phyloP scores from a whole-genome alignment of 176 grass and related monocot species.

The Phoenix roebelenii region DNA sequence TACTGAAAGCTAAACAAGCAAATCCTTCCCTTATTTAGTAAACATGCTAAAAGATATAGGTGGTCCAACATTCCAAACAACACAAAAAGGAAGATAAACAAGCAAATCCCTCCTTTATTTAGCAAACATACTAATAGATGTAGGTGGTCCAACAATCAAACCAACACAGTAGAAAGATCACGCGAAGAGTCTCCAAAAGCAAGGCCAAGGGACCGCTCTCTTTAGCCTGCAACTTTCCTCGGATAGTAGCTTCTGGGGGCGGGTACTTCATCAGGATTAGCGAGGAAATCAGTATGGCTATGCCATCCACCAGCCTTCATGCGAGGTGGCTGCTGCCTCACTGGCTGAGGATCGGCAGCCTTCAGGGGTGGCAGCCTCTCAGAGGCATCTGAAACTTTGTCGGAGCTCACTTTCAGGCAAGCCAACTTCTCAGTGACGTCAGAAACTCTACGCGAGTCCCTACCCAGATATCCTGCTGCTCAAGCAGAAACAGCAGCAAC shows the following conservation, averaged over 20 bases:
- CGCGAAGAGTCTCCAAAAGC: too few relatives aligned
- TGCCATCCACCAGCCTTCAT: constrained; percentile 50
- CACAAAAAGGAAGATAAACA: too few relatives aligned
- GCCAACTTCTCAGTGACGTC: constrained; percentile 5
- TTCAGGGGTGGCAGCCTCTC: constrained; percentile 36
- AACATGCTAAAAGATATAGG: too few relatives aligned
- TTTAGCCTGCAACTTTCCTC: constrained; percentile 65
- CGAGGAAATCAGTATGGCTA: constrained; percentile 25
- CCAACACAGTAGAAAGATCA: too few relatives aligned
- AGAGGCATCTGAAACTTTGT: constrained; percentile 20
- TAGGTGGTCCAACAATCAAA: too few relatives aligned
- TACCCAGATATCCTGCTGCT: neutral
- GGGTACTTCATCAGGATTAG: constrained; percentile 38
- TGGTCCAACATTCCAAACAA: too few relatives aligned
- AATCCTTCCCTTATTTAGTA: too few relatives aligned
- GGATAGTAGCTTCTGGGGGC: constrained; percentile 43
- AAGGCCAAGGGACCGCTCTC: neutral
- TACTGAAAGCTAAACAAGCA: too few relatives aligned
- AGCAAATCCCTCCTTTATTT: too few relatives aligned
- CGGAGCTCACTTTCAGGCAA: constrained; percentile 16
- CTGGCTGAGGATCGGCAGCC: constrained; percentile 12
- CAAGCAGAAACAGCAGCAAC: too few relatives aligned
- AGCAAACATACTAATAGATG: too few relatives aligned
- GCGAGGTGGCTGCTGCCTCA: constrained; percentile 26
- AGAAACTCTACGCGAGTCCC: neutral